These are phyloP conservation scores for Penicillium concentricum DNA, from an alignment of 2,329 filamentous ascomycete species.

Conservation along the genomic window DNA sequence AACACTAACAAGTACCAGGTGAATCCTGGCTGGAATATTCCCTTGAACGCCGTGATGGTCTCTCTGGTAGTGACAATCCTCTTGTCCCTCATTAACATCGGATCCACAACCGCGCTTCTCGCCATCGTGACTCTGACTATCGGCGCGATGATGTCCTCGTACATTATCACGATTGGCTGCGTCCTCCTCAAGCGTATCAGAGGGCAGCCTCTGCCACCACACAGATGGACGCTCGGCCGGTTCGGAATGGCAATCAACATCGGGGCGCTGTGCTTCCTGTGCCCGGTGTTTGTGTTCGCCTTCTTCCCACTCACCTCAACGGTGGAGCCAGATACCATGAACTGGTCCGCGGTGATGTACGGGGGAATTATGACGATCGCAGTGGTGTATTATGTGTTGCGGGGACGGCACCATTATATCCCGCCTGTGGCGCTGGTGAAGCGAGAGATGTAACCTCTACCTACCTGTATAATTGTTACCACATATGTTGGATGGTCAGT, in stretches of 20 bases:
- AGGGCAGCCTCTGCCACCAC: constrained; percentile 32
- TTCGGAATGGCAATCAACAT: constrained; percentile 37
- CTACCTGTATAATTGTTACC: neutral
- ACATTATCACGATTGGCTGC: constrained; percentile 20
- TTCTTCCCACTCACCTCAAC: constrained; percentile 38
- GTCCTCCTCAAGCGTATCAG: constrained; percentile 36
- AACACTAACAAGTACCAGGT: constrained; percentile 1
- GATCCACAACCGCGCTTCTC: neutral
- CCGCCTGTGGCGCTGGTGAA: constrained; percentile 27
- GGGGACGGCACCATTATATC: constrained; percentile 37
- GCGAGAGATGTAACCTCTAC: constrained; percentile 9
- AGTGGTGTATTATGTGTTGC: constrained; percentile 35
- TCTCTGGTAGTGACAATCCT: neutral
- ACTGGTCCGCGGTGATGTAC: constrained; percentile 42
- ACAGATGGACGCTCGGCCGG: constrained; percentile 35
- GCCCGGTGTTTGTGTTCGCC: constrained; percentile 35
- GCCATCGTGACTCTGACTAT: constrained; percentile 1
- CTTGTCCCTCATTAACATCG: constrained; percentile 2
- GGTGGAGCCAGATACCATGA: constrained; percentile 36
- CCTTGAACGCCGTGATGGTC: constrained; percentile 12
- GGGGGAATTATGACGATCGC: constrained; percentile 37
- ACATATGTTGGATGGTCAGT: no score
- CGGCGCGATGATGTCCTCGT: constrained; percentile 2
- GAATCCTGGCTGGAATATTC: constrained; percentile 1
- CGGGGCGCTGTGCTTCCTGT: constrained; percentile 34